Evolutionary conservation across 2,329 filamentous ascomycete genomes (phyloP), one percentile per base, ranked within the genome.

Genomic region (Diaporthe velutina): DNA sequence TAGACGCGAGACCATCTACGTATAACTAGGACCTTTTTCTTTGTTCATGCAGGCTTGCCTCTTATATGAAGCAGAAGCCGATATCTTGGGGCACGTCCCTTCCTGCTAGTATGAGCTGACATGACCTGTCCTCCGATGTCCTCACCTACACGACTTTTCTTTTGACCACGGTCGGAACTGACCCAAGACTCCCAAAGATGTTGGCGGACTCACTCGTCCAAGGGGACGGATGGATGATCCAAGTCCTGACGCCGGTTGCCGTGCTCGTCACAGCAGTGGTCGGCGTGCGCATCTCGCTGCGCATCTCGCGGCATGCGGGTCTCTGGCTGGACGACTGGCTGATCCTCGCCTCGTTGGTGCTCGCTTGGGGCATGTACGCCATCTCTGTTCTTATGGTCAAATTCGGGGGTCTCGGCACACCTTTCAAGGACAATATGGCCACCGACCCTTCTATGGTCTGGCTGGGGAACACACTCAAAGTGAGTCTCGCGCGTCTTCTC

Each of bases 271-370:
- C 61, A 35, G 42, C 28, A 25, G 61, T 67, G 19, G 61, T 67
- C 30, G 61, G 61, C 30, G 42, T 67, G 42, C 61, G 61, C 2
- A 35, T 67, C 45, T 67, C 10, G 19, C 45, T 67, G 30, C 61
- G 61, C n/a, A 15, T 67, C 22, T 52, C 42, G 5, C 42, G 61
- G 45, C 61, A 33, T 5, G 42, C 61, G 2, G 61, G 61, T 8
- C 61, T 67, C 7, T 67, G 61, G 61, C 42, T 67, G 42, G 64
- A 67, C 48, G 64, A 67, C 64, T 67, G 45, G 64, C 45, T 67
- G 19, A 52, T 67, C 8, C 30, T 52, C 3, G 33, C 15, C 22
- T 52, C 64, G 4, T 3, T 50, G 13, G 40, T 50, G 1, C 22
- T 67, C 7, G 45, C 28, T 4, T 67, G 42, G 61, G 61, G 61